Conservation (phyloP, 2,329 filamentous ascomycete species). For the Paraphaeosphaeria sporulosa region DNA sequence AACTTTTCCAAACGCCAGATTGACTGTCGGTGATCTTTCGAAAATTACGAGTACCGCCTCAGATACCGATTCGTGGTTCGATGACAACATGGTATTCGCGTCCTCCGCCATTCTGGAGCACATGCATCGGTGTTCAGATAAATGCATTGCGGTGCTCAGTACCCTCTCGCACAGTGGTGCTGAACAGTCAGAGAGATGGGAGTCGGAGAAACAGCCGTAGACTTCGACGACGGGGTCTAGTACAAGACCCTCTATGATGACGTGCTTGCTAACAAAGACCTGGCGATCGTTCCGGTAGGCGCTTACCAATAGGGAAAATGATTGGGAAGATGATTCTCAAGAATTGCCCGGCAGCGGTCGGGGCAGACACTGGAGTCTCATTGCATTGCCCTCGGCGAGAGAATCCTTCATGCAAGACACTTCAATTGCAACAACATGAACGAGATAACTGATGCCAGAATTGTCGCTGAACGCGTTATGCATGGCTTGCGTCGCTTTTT, state of each 20-base stretch:
- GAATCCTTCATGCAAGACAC: not conserved
- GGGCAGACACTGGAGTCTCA: too few relatives aligned
- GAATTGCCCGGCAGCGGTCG: too few relatives aligned
- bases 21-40: not conserved
- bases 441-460: not conserved
- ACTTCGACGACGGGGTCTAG: too few relatives aligned
- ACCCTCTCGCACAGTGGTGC: not conserved
- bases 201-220: too few relatives aligned
- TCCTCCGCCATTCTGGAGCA: not conserved
- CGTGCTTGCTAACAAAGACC: too few relatives aligned
- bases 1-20: not conserved
- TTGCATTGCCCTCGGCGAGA: too few relatives aligned
- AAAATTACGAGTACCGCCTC: too few relatives aligned
- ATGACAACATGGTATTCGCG: not conserved
- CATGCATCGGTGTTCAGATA: not conserved
- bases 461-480: not conserved
- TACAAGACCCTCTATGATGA: too few relatives aligned
- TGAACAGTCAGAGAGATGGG: too few relatives aligned
- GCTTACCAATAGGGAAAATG: too few relatives aligned
- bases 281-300: too few relatives aligned
- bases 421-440: not conserved
- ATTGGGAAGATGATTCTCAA: too few relatives aligned
- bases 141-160: not conserved
- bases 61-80: not conserved
- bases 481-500: not conserved